phyloP scores from a whole-genome alignment of 2,329 filamentous ascomycete genomes.

The Ascochyta koolunga region DNA sequence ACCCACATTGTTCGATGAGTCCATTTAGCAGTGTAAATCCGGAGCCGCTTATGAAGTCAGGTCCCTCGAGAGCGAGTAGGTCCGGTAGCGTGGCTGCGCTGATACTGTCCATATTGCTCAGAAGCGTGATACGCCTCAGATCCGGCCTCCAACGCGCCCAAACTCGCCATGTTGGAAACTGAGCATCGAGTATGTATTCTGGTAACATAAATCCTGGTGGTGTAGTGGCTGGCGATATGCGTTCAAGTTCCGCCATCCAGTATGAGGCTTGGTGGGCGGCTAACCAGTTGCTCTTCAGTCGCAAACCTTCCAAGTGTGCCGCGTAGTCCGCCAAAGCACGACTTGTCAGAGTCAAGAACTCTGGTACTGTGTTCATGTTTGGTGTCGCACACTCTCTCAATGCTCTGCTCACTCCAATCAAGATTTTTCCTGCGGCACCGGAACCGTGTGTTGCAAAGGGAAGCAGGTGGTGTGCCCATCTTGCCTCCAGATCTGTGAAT shows the following conservation, averaged over 20 bases:
- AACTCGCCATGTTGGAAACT: slow-evolving; percentile 35
- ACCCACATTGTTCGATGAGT: slow-evolving; percentile 27
- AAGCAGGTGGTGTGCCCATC: slow-evolving; percentile 33
- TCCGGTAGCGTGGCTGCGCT: slow-evolving; percentile 28
- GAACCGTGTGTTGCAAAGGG: slow-evolving; percentile 32
- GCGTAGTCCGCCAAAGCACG: slow-evolving; percentile 31
- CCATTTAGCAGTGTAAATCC: slow-evolving; percentile 30
- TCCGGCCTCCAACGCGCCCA: slow-evolving; percentile 42
- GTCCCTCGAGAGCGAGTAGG: slow-evolving; percentile 38
- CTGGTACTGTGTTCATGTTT: slow-evolving; percentile 27
- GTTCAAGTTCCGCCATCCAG: slow-evolving; percentile 30
- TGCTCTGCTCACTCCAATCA: slow-evolving; percentile 30
- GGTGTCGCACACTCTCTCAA: slow-evolving; percentile 20
- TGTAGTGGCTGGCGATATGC: slow-evolving; percentile 10
- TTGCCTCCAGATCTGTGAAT: slow-evolving; percentile 34
- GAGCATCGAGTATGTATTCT: slow-evolving; percentile 32
- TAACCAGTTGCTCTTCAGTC: slow-evolving; percentile 31
- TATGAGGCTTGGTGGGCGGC: slow-evolving; percentile 26
- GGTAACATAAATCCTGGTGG: slow-evolving; percentile 19
- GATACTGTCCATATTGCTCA: slow-evolving; percentile 21
- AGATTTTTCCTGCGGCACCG: slow-evolving; percentile 29
- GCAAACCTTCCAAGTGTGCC: slow-evolving; percentile 34
- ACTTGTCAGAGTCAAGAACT: slow-evolving; percentile 29
- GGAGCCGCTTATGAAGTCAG: slow-evolving; percentile 32
- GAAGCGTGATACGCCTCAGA: slow-evolving; percentile 17